These are phyloP conservation scores for Cryptosporidium andersoni DNA, from an alignment of 169 alveolate species.

Conservation along the genomic window DNA sequence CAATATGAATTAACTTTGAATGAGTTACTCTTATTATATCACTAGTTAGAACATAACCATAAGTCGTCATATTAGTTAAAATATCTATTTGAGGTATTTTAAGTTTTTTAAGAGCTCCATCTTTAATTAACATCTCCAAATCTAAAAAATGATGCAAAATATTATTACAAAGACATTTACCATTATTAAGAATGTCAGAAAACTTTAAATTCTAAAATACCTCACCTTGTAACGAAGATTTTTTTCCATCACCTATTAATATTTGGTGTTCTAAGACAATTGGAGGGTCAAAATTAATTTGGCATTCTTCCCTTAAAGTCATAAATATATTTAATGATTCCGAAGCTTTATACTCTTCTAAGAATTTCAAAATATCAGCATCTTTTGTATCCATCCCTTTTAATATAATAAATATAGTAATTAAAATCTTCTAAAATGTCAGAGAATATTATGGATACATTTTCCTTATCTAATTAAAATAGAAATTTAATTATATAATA, in stretches of 20 bases:
- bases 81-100: slow-evolving; percentile 18
- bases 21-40: slow-evolving; percentile 12
- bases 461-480: not conserved
- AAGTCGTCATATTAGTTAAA: not conserved
- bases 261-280: slow-evolving; percentile 59
- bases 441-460: not conserved
- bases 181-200: not conserved
- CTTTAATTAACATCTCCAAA: slow-evolving; percentile 54
- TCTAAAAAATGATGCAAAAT: not conserved
- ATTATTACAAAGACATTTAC: not conserved
- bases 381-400: not conserved
- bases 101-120: slow-evolving; percentile 30
- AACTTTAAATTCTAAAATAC: not conserved
- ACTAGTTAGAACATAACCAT: slow-evolving; percentile 35
- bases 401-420: not conserved
- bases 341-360: slow-evolving; percentile 11
- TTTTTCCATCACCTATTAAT: slow-evolving; percentile 9
- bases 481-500: too few species aligned
- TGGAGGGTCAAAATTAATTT: slow-evolving; percentile 38
- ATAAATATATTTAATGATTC: slow-evolving; percentile 20
- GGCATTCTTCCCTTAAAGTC: slow-evolving; percentile 28
- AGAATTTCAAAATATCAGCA: slow-evolving; percentile 5
- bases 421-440: too few species aligned
- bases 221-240: slow-evolving; percentile 29
- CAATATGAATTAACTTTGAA: slow-evolving; percentile 2